These are phyloP conservation scores for Plasmodium falciparum DNA, from an alignment of 169 alveolate genomes.

Conservation along the genomic window DNA sequence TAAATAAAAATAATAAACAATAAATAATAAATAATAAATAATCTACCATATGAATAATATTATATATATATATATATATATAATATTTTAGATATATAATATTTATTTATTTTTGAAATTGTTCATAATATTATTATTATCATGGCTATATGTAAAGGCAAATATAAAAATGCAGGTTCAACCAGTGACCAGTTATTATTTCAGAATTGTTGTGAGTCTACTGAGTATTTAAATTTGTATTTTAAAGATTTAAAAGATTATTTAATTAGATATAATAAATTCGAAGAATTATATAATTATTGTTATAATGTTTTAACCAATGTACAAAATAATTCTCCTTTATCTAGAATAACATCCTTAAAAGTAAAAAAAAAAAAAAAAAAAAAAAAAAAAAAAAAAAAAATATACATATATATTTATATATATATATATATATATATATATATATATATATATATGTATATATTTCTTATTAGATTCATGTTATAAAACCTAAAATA, in stretches of 20 bases:
- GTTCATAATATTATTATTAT: not conserved
- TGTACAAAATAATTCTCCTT: constrained; percentile 15
- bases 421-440: not conserved
- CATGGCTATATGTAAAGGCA: constrained; percentile 44
- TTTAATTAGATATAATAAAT: constrained; percentile 11
- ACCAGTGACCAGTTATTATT: constrained; percentile 19
- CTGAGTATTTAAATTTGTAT: constrained; percentile 43
- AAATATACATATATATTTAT: not conserved
- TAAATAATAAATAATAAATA: too few relatives aligned
- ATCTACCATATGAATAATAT: too few relatives aligned
- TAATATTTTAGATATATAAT: not conserved
- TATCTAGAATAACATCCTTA: constrained; percentile 38
- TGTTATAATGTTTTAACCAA: constrained; percentile 24
- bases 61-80: too few relatives aligned
- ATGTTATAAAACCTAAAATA: not conserved
- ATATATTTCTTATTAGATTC: not conserved
- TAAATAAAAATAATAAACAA: too few relatives aligned
- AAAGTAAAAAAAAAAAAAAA: constrained; percentile 9
- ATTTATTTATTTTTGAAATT: not conserved
- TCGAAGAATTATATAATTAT: constrained; percentile 42
- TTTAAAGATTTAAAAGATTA: constrained; percentile 41
- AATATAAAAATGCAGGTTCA: constrained; percentile 21
- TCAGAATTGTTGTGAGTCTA: constrained; percentile 40
- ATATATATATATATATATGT: not conserved
- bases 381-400: too few relatives aligned